Evolutionary conservation across 2,329 filamentous ascomycete genomes (phyloP).

Genomic region (Zymoseptoria ardabiliae): DNA sequence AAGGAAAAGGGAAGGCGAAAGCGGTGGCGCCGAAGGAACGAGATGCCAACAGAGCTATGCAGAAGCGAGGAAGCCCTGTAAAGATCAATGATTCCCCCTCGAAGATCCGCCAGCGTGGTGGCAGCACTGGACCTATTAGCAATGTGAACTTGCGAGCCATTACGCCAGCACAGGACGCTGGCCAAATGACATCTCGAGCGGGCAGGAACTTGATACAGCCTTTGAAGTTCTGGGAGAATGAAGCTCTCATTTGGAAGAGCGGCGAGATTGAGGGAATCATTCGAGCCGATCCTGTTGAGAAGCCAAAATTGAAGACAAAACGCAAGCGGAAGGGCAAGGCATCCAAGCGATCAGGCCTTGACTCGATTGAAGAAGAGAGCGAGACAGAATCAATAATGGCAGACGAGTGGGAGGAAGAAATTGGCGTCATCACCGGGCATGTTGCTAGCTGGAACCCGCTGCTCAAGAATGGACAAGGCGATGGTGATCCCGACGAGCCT

Average conservation of each 20-base stretch:
- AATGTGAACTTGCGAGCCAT: constrained; percentile 31
- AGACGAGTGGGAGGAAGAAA: constrained; percentile 65
- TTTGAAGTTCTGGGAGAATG: constrained; percentile 79
- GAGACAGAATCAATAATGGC: constrained; percentile 48
- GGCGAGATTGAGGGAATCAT: constrained; percentile 71
- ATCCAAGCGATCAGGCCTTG: constrained; percentile 28
- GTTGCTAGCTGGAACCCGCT: constrained; percentile 50
- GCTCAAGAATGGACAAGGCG: constrained; percentile 16
- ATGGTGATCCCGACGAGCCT: constrained; percentile 30
- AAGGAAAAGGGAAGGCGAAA: constrained; percentile 12
- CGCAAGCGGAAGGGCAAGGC: constrained; percentile 30
- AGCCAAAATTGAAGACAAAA: constrained; percentile 20
- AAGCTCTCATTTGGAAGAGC: constrained; percentile 62
- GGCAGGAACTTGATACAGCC: constrained; percentile 73
- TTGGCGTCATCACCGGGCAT: constrained; percentile 56
- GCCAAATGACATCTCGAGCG: constrained; percentile 61
- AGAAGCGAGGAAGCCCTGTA: constrained; percentile 13
- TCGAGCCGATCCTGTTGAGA: constrained; percentile 57
- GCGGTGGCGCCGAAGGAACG: constrained; percentile 14
- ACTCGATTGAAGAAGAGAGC: constrained; percentile 32
- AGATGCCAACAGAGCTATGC: constrained; percentile 18
- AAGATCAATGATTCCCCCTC: constrained; percentile 16
- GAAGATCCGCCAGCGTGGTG: constrained; percentile 13
- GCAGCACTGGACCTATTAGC: constrained; percentile 26
- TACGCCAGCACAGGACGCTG: constrained; percentile 40